Base-by-base conservation (phyloP, 2,329 filamentous ascomycete genomes). In the Phyllosticta citrichinensis region DNA sequence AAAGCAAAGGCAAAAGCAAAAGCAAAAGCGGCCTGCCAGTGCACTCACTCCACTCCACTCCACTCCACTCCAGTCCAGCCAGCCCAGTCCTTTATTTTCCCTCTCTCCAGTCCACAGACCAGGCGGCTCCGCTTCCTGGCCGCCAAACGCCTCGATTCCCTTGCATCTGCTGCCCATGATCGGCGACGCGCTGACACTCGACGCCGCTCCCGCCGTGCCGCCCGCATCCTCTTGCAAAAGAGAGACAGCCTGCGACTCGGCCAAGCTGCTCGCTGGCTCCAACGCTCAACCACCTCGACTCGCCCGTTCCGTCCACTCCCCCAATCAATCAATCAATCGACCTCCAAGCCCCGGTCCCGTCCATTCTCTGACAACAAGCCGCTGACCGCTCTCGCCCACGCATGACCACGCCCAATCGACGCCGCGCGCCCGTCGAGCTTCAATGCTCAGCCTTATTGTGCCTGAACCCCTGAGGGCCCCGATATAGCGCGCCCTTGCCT, bases 381-480 rank as follows among this genome's bases (percentile, higher is more conserved):
- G 47, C 58, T 53, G 40, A 47, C 35, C 58, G 27, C 47, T 30
- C 50, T 11, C 54, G 8, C 47, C 25, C 40, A 53, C 58, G 58
- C 19, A 60, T 55, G 52, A 40, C 33, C 52, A 35, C 52, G 58
- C 40, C 35, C 58, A 52, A 55, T 24, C 58, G 33, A 35, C 19
- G 40, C 24, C 24, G 27, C n/a, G 20, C 22, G 47, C 25, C 59
- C 50, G 51, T 55, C 60, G 54, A 57, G 55, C 55, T 61, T 57
- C 55, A 61, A 61, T 61, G 60, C 52, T 57, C 60, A 61, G 55
- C 60, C 56, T 58, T 55, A 54, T 64, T 35, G 51, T 59, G 51
- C 57, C 58, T 60, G 55, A 63, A 63, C 61, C 58, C 57, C 61
- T 58, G 61, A 62, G 61, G 61, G 53, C 56, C 61, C 61, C 35